A percentile compares a stretch with the other conserved stretches of the same genome.
Conservation (phyloP, 768 basidiomycete species). For the Lactifluus echinatus region DNA sequence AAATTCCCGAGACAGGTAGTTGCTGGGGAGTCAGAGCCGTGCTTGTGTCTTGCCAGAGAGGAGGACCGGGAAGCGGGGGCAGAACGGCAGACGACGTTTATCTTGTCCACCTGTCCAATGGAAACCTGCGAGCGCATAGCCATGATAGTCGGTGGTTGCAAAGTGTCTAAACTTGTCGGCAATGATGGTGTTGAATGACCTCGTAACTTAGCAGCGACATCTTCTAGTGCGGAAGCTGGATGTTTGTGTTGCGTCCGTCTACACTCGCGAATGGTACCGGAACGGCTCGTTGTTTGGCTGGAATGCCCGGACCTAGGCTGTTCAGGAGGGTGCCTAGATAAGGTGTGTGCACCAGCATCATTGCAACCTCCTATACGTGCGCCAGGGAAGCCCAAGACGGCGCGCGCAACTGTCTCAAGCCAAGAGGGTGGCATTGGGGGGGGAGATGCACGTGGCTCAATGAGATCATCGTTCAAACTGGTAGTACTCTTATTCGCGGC, state of each 20-base stretch:
- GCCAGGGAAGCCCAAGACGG: conserved; percentile 42
- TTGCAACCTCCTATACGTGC: conserved; percentile 38
- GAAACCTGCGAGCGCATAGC: conserved; percentile 25
- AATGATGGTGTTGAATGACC: conserved; percentile 3
- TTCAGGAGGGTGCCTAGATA: background rate
- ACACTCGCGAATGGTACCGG: conserved; percentile 21
- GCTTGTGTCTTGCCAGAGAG: conserved; percentile 30
- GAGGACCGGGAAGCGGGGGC: conserved; percentile 57
- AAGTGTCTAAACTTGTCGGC: background rate
- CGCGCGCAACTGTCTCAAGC: conserved; percentile 62
- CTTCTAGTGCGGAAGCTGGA: conserved; percentile 26
- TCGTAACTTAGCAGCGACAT: conserved; percentile 1
- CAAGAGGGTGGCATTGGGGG: conserved; percentile 63
- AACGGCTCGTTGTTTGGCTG: conserved; percentile 8
- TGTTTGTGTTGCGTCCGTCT: conserved; percentile 17
- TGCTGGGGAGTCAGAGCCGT: conserved; percentile 7
- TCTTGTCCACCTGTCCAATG: conserved; percentile 37
- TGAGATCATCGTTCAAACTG: conserved; percentile 29
- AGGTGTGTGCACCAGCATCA: background rate
- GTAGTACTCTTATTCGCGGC: conserved; percentile 20
- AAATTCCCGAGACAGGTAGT: conserved; percentile 1
- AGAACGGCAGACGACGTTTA: conserved; percentile 58
- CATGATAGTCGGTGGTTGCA: conserved; percentile 14
- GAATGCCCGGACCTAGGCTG: background rate
- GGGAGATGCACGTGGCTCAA: conserved; percentile 26